Base-by-base conservation (phyloP, 2,329 filamentous ascomycete species). In the Talaromyces sp. region DNA sequence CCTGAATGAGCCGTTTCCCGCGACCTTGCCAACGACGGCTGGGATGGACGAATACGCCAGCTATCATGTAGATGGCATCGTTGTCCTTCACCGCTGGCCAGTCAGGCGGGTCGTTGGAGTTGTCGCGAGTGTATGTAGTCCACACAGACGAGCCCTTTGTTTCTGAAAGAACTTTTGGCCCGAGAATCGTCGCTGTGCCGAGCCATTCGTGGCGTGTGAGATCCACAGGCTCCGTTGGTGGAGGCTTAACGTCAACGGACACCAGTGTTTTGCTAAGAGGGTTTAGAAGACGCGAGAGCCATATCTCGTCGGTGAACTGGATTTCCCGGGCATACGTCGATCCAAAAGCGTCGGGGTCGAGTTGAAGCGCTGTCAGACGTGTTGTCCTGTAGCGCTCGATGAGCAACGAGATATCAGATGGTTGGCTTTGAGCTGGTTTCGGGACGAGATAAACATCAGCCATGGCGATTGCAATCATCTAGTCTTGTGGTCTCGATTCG, bases 321-420 rank as follows among this genome's bases (percentile, higher is more conserved):
- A 65, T 65, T 56, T 75, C 71, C 12, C 61, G 62, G 33, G 69
- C 69, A 55, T 73, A 75, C 2, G 57, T 68, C 2, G 73, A 73
- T 4, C 67, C 68, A 59, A 74, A 75, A 31, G 68, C 66, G 16
- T 61, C 53, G 5, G 72, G 69, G 59, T 74, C 69, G 53, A 64
- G 64, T 60, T 68, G 60, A 18, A 75, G 67, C 28, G 66, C 67
- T 55, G 66, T 60, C 3, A 75, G 64, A 44, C 72, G 68, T 10
- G 70, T 63, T 3, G 59, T 50, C 59, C 68, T 72, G 58, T 65
- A 72, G 16, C 62, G 63, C 2, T 65, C 23, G 6, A 63, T 60
- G 30, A 68, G 33, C 4, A 23, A 55, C 10, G 65, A 31, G 4
- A 64, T 34, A 23, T 8, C 42, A 28, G 16, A 27, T 27, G 16